These are phyloP conservation scores for Phialocephala subalpina DNA, from an alignment of 2,329 filamentous ascomycete genomes.

Conservation along the genomic window DNA sequence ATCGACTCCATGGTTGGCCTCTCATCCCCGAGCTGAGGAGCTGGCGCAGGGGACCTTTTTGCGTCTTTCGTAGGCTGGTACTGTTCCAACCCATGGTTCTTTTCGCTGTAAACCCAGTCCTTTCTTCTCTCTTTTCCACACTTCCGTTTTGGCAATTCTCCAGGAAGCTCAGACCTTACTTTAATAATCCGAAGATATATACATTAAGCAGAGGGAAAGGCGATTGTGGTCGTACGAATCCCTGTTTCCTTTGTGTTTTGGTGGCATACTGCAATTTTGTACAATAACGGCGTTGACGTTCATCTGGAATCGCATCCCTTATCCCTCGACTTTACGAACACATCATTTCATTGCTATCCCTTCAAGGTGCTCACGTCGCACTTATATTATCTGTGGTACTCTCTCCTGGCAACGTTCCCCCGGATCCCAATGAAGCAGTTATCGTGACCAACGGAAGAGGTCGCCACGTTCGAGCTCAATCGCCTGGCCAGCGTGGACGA, in stretches of 20 bases:
- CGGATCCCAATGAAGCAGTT: slow-evolving; percentile 5
- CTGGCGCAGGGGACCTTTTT: slow-evolving; percentile 3
- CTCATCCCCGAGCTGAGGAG: not conserved
- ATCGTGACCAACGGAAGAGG: slow-evolving; percentile 8
- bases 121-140: not conserved
- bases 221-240: not conserved
- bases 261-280: not conserved
- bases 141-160: not conserved
- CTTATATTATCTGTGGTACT: not conserved
- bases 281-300: slow-evolving; percentile 11
- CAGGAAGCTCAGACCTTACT: slow-evolving; percentile 4
- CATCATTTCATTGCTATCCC: not conserved
- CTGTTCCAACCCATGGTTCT: not conserved
- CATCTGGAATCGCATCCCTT: not conserved
- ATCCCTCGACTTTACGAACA: not conserved
- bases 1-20: not conserved
- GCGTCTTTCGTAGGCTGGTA: not conserved
- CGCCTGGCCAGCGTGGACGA: not conserved
- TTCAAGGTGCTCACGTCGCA: slow-evolving; percentile 1
- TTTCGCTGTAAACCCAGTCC: not conserved
- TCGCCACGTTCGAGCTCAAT: slow-evolving; percentile 1
- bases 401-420: not conserved
- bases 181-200: slow-evolving; percentile 6
- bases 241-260: not conserved
- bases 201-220: not conserved